Evolutionary conservation across 352 stramenopile genomes (phyloP).

Genomic region (Globisporangium apiculatum): DNA sequence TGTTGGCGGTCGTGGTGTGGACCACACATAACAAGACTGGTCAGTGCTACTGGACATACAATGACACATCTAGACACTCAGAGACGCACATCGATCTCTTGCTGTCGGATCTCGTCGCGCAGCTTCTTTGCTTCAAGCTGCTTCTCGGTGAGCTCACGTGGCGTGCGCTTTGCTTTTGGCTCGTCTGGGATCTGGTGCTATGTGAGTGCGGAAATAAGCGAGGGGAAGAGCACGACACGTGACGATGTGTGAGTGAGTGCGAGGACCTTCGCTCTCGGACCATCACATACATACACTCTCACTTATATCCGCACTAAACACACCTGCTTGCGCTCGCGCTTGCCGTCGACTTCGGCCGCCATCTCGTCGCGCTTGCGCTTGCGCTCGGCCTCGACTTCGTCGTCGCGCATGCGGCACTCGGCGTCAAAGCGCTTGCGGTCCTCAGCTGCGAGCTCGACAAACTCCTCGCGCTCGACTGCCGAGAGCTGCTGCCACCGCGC

Average conservation of each 20-base stretch:
- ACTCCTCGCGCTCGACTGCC: slow-evolving; percentile 58
- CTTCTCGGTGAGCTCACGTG: slow-evolving; percentile 51
- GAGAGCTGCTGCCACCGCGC: slow-evolving; percentile 67
- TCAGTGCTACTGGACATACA: not conserved
- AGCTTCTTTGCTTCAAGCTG: slow-evolving; percentile 63
- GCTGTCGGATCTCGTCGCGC: slow-evolving; percentile 66
- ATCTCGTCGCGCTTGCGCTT: slow-evolving; percentile 71
- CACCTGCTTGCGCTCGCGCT: slow-evolving; percentile 74
- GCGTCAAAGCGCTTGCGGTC: slow-evolving; percentile 71
- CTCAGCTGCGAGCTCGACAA: slow-evolving; percentile 44
- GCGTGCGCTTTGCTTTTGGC: slow-evolving; percentile 25
- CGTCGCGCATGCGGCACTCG: slow-evolving; percentile 64
- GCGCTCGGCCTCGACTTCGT: slow-evolving; percentile 62
- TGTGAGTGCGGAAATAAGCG: not conserved
- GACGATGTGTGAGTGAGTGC: not conserved
- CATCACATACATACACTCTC: no score
- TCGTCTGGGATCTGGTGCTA: slow-evolving; percentile 34
- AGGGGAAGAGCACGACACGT: not conserved
- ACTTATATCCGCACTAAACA: no score
- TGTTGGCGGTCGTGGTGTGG: not conserved
- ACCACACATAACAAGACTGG: not conserved
- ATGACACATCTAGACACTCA: not conserved
- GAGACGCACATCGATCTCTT: slow-evolving; percentile 35
- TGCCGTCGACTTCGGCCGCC: slow-evolving; percentile 64
- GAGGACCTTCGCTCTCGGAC: no score